Conservation (phyloP, 306 rosid genomes). For the Pachyrhizus erosus region DNA sequence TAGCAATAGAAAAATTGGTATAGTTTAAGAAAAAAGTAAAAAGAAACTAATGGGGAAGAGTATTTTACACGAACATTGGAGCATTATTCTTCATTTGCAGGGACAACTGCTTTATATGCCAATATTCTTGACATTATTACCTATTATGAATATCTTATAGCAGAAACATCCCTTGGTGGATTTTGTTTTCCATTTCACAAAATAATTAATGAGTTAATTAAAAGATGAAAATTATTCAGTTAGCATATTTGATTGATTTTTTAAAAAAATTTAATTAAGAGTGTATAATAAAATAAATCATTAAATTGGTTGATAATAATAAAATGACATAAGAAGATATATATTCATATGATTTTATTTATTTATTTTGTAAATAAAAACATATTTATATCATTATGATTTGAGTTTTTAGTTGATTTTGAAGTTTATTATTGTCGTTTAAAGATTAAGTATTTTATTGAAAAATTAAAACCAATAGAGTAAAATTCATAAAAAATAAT, state of each 20-base stretch:
- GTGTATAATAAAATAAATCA: neutral
- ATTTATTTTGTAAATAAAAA: neutral
- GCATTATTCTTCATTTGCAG: constrained; percentile 3
- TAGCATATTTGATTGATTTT: neutral
- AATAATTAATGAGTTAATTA: neutral
- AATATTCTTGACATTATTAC: constrained; percentile 11
- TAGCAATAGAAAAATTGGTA: neutral
- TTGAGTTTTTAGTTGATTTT: neutral
- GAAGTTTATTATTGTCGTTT: neutral
- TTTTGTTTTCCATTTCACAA: neutral
- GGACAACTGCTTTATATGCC: constrained; percentile 20
- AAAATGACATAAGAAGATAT: neutral
- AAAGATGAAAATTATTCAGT: neutral
- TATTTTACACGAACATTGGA: constrained; percentile 13
- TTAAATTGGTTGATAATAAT: neutral
- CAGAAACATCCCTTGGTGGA: neutral
- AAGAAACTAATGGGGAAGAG: neutral
- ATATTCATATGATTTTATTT: neutral
- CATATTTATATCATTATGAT: neutral
- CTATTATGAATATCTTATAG: neutral
- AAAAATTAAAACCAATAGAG: neutral
- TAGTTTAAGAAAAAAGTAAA: neutral
- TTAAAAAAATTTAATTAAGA: neutral
- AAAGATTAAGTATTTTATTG: neutral
- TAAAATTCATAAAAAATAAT: neutral